Conservation (phyloP, 345 rosid genomes). For the Erodium maritimum region DNA sequence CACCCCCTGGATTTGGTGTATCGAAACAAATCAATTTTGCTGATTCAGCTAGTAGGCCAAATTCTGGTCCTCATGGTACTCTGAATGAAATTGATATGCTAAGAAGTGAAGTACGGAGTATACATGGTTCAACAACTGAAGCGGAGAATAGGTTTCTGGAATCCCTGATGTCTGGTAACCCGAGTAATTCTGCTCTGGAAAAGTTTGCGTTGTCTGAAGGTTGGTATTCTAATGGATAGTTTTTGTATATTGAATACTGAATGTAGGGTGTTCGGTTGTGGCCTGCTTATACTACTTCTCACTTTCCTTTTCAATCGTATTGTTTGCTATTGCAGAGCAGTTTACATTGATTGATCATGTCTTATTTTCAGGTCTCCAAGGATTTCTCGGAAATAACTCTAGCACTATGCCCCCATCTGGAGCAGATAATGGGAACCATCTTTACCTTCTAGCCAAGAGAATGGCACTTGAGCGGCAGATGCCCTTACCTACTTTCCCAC, state of each 20-base stretch:
- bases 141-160: slow-evolving; percentile 90
- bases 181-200: slow-evolving; percentile 15
- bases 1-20: slow-evolving; percentile 87
- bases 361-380: slow-evolving; percentile 45
- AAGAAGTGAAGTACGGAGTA: slow-evolving; percentile 45
- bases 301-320: too few species aligned
- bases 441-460: slow-evolving; percentile 63
- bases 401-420: slow-evolving; percentile 32
- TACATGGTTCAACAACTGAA: slow-evolving; percentile 46
- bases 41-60: slow-evolving; percentile 40
- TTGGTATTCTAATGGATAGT: background rate
- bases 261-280: too few species aligned
- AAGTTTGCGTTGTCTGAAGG: background rate
- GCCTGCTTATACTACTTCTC: too few species aligned
- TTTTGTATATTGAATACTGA: too few species aligned
- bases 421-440: slow-evolving; percentile 45
- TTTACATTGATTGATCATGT: slow-evolving; percentile 8
- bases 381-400: slow-evolving; percentile 44
- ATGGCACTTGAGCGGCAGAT: slow-evolving; percentile 69
- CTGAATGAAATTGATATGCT: slow-evolving; percentile 37
- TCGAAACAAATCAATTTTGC: slow-evolving; percentile 48
- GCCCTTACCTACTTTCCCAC: slow-evolving; percentile 37
- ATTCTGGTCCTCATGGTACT: slow-evolving; percentile 26
- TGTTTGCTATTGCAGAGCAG: background rate
- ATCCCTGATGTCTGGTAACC: slow-evolving; percentile 68